phyloP scores from a whole-genome alignment of 768 basidiomycete genomes.

The Erythrobasidium yunnanense region DNA sequence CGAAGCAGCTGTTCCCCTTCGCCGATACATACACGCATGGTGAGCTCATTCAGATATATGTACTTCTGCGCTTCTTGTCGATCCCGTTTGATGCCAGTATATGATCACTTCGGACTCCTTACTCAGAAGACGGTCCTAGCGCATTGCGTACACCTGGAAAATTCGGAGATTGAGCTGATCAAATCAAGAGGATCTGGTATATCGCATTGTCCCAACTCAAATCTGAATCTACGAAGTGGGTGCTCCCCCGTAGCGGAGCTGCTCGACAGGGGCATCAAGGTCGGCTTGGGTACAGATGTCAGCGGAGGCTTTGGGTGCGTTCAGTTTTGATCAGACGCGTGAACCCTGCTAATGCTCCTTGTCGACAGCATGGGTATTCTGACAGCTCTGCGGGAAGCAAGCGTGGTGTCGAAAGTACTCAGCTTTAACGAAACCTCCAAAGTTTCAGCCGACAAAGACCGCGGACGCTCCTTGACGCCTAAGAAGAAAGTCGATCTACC shows the following conservation, averaged over 20 bases:
- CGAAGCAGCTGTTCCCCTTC: slow-evolving; percentile 57
- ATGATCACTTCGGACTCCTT: slow-evolving; percentile 67
- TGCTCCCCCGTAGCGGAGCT: slow-evolving; percentile 65
- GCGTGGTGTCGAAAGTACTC: slow-evolving; percentile 62
- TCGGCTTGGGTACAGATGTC: slow-evolving; percentile 73
- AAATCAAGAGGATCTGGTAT: slow-evolving; percentile 58
- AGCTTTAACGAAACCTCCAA: neutral
- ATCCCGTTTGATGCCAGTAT: slow-evolving; percentile 49
- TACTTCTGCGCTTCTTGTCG: too few species aligned
- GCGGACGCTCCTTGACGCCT: slow-evolving; percentile 25
- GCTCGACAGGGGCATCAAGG: slow-evolving; percentile 78
- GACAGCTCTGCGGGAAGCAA: slow-evolving; percentile 49
- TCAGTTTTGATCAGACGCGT: slow-evolving; percentile 49
- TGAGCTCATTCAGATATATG: neutral
- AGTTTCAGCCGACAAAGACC: neutral
- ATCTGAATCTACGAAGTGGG: slow-evolving; percentile 80
- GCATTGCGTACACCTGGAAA: slow-evolving; percentile 70
- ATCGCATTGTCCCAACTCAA: slow-evolving; percentile 70
- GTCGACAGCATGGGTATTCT: slow-evolving; percentile 4
- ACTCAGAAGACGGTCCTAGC: slow-evolving; percentile 71
- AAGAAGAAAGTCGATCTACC: slow-evolving; percentile 5
- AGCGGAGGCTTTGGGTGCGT: slow-evolving; percentile 64
- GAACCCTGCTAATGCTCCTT: neutral
- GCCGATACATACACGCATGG: slow-evolving; percentile 56
- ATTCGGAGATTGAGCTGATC: slow-evolving; percentile 63